Conservation (phyloP, 2,329 filamentous ascomycete species). For the Claviceps spartinae region DNA sequence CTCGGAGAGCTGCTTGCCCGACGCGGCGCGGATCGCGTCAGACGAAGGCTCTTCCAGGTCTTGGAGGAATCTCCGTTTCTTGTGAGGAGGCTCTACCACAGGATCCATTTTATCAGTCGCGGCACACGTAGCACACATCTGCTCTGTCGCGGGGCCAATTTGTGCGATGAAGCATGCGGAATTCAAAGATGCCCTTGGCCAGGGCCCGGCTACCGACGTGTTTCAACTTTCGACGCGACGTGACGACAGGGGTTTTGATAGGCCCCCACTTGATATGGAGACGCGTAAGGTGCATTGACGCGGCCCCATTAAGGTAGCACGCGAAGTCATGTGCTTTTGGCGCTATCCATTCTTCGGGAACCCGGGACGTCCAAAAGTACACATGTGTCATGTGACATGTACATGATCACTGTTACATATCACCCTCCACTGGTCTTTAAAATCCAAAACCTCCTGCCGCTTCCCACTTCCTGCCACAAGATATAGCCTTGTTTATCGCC, state of each 20-base stretch:
- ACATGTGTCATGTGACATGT: too few relatives aligned
- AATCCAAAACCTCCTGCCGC: neutral
- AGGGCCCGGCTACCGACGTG: neutral
- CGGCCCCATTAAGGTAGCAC: constrained; percentile 23
- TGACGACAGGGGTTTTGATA: too few relatives aligned
- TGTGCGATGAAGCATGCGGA: constrained; percentile 21
- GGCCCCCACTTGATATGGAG: too few relatives aligned
- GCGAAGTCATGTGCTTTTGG: constrained; percentile 23
- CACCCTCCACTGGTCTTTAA: too few relatives aligned
- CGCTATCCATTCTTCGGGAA: neutral
- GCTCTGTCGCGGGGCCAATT: constrained; percentile 20
- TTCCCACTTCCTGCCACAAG: neutral
- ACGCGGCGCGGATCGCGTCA: constrained; percentile 13
- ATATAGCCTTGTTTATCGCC: neutral
- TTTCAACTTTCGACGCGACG: neutral
- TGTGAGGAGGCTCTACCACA: constrained; percentile 30
- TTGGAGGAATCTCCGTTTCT: constrained; percentile 28
- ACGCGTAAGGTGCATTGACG: constrained; percentile 13
- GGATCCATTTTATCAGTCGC: constrained; percentile 13
- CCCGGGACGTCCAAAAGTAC: too few relatives aligned
- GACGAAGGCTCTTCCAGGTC: constrained; percentile 19
- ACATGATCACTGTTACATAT: too few relatives aligned
- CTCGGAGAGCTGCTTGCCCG: constrained; percentile 15
- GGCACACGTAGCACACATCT: too few relatives aligned
- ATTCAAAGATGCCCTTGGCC: neutral